Evolutionary conservation across 2,329 filamentous ascomycete species (phyloP).

Genomic region (Exophiala dermatitidis): DNA sequence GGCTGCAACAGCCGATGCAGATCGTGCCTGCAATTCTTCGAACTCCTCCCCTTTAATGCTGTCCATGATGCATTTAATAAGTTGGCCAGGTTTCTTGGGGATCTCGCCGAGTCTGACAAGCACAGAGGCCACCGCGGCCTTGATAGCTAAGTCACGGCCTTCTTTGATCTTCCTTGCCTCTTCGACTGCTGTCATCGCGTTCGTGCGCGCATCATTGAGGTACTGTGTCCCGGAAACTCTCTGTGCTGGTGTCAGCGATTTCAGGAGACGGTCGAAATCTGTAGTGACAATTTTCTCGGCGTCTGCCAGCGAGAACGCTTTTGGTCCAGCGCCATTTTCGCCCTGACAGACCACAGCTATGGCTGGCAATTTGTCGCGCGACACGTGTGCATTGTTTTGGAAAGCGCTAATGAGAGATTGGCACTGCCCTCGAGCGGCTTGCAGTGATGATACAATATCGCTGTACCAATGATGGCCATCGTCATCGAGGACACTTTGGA

Average conservation of each 20-base stretch:
- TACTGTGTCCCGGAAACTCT: constrained; percentile 75
- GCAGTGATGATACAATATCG: constrained; percentile 82
- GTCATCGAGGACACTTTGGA: constrained; percentile 71
- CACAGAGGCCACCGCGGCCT: constrained; percentile 77
- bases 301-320: constrained; percentile 79
- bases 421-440: constrained; percentile 84
- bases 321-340: constrained; percentile 82
- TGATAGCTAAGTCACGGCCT: constrained; percentile 75
- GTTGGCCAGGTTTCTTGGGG: constrained; percentile 84
- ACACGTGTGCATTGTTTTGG: constrained; percentile 79
- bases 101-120: constrained; percentile 79
- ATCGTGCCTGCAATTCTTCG: constrained; percentile 75
- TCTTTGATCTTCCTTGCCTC: constrained; percentile 75
- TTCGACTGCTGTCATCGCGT: constrained; percentile 63
- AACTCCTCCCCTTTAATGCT: constrained; percentile 95
- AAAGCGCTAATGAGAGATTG: constrained; percentile 86
- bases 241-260: constrained; percentile 79
- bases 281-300: constrained; percentile 80
- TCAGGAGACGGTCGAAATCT: constrained; percentile 84
- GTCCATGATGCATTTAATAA: constrained; percentile 98
- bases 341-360: constrained; percentile 91
- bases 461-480: constrained; percentile 77
- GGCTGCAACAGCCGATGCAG: constrained; percentile 72
- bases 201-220: constrained; percentile 67
- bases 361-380: constrained; percentile 64